Evolutionary conservation across 2,329 filamentous ascomycete genomes (phyloP).

Genomic region (Xenosphaeropsis pyriputrescens): DNA sequence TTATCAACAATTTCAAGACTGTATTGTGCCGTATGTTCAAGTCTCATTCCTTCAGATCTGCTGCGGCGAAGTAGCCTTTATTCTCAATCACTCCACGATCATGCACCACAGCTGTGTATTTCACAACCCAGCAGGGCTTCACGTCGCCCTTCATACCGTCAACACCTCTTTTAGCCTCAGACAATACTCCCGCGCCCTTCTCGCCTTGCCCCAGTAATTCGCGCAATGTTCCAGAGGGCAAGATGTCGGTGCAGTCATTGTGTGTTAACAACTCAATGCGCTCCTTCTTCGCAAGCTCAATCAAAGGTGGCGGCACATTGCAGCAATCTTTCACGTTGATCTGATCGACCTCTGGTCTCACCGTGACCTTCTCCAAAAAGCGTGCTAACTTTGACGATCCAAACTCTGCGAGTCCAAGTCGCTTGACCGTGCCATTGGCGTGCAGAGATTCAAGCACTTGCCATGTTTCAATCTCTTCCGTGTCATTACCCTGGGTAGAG

Average conservation of each 20-base stretch:
- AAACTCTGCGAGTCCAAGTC: conserved; percentile 82
- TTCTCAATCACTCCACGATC: conserved; percentile 94
- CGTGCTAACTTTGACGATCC: conserved; percentile 68
- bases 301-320: conserved; percentile 79
- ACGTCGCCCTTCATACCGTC: conserved; percentile 62
- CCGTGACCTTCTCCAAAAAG: conserved; percentile 55
- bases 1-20: too few species aligned
- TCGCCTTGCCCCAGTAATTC: conserved; percentile 65
- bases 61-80: conserved; percentile 91
- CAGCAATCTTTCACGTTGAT: conserved; percentile 96
- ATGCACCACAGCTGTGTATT: conserved; percentile 91
- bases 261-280: conserved; percentile 84
- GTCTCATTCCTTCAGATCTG: conserved; percentile 41
- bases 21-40: too few species aligned
- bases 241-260: conserved; percentile 82
- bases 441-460: conserved; percentile 62
- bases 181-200: conserved; percentile 62
- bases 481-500: conserved; percentile 45
- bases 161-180: conserved; percentile 25
- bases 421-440: conserved; percentile 52
- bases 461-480: conserved; percentile 55
- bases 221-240: conserved; percentile 71
- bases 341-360: conserved; percentile 78
- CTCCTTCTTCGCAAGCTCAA: conserved; percentile 69
- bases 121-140: conserved; percentile 84